A percentile compares a stretch with the other conserved stretches of the same genome.
phyloP scores from a whole-genome alignment of 345 rosid species.

The Noccaea caerulescens region DNA sequence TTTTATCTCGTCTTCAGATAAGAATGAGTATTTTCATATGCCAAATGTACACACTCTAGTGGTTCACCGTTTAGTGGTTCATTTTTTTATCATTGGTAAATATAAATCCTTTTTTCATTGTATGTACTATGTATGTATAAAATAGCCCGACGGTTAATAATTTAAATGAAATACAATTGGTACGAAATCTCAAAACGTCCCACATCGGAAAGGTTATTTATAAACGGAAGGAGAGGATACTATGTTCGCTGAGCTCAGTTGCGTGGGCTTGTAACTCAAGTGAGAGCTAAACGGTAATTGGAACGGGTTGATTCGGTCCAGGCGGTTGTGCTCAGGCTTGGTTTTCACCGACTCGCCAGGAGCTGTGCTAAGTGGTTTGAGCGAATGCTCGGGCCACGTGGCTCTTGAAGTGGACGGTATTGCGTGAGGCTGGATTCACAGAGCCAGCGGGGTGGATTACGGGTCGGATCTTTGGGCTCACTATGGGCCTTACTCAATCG shows the following conservation, averaged over 20 bases:
- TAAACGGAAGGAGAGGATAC: background rate
- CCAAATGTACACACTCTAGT: too few relatives aligned
- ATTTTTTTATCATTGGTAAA: too few relatives aligned
- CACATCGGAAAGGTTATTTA: constrained; percentile 5
- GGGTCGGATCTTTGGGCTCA: constrained; percentile 1
- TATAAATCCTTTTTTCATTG: too few relatives aligned
- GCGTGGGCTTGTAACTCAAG: constrained; percentile 20
- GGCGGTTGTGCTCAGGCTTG: background rate
- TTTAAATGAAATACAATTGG: background rate
- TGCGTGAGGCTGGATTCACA: constrained; percentile 31
- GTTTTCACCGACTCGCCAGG: constrained; percentile 1
- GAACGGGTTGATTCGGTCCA: background rate
- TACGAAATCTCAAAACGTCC: constrained; percentile 2
- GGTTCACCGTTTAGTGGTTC: too few relatives aligned
- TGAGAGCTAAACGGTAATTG: background rate
- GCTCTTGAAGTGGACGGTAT: constrained; percentile 1
- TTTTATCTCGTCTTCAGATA: too few relatives aligned
- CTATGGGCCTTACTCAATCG: background rate
- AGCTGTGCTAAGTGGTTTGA: background rate
- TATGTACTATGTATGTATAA: too few relatives aligned
- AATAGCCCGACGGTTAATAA: too few relatives aligned
- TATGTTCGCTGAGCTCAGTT: background rate
- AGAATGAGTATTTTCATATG: too few relatives aligned
- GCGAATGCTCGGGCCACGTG: background rate
- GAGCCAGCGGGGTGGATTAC: constrained; percentile 30